Base-by-base conservation (phyloP, 495 filamentous ascomycete genomes). In the Bacidia gigantensis region DNA sequence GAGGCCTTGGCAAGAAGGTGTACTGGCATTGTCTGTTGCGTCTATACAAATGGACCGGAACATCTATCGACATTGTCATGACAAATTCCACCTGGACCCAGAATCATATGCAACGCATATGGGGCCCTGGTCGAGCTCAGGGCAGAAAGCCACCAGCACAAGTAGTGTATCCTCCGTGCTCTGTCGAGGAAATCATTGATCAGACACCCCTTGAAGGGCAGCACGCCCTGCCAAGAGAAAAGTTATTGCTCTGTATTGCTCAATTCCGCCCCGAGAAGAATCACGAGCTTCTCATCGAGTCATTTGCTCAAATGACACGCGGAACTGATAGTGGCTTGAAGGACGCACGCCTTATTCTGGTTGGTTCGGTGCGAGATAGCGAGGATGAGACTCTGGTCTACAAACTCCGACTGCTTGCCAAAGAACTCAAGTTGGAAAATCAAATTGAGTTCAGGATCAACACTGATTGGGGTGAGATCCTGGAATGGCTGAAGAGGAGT, bases 241-340 rank as follows among this genome's bases (percentile, higher is more conserved):
- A 77, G 22, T 69, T 79, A 22, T 62, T 97, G 38, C 71, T 98
- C 3, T 97, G 93, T 69, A 95, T 98, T 50, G 92, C 92, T 2
- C 92, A 98, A 65, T 98, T 97, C 68, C 81, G 92, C 0, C 89
- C 92, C 0, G 92, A 98, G 63, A 98, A 98, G 71, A 95, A 95
- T 64, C 93, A 97, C 65, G 70, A 80, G 25, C 72, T 94, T 7
- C 78, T 98, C 23, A 67, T 98, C 20, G 75, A 84, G 52, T 78
- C 93, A 0, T 98, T 96, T 59, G 78, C 87, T 2, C 71, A 81
- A 43, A 86, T 92, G 62, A 65, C 81, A 32, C 55, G 63, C 1
- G 54, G 54, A n/a, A 38, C 50, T 1, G 24, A 58, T 11, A 38
- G 53, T 17, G 41, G 32, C 21, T 59, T 69, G 52, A 60, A 69